Evolutionary conservation across 805 yeast genomes (phyloP).

Genomic region (Phaffomyces thermotolerans): DNA sequence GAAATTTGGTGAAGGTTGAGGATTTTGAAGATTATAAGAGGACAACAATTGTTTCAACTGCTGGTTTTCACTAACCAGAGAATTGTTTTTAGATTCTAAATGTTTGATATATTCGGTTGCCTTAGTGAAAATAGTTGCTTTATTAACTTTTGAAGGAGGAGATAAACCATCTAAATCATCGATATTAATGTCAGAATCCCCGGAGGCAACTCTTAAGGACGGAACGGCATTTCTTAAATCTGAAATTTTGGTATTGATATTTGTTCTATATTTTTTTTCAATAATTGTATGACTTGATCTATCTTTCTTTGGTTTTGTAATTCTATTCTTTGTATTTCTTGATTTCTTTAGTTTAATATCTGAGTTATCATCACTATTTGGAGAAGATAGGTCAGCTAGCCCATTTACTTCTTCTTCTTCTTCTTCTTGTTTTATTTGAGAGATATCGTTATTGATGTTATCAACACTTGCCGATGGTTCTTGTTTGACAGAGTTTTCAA

Average conservation of each 20-base stretch:
- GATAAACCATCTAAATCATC: conserved; percentile 64
- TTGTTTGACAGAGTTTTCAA: neutral
- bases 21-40: neutral
- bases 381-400: conserved; percentile 1
- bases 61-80: conserved; percentile 44
- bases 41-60: conserved; percentile 30
- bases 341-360: too few species aligned
- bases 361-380: conserved; percentile 3
- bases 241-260: conserved; percentile 62
- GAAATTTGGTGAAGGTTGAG: conserved; percentile 8
- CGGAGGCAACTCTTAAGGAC: conserved; percentile 55
- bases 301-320: conserved; percentile 41
- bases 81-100: conserved; percentile 39
- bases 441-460: too few species aligned
- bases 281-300: conserved; percentile 71
- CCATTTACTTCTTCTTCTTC: conserved; percentile 10
- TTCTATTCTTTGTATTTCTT: conserved; percentile 8
- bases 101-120: conserved; percentile 77
- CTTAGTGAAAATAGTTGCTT: conserved; percentile 70
- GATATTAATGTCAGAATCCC: conserved; percentile 34
- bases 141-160: conserved; percentile 69
- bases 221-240: conserved; percentile 76
- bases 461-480: neutral
- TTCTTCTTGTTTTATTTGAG: too few species aligned
- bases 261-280: conserved; percentile 74